Conservation (phyloP, 2,329 filamentous ascomycete genomes). For the Calycina marina region DNA sequence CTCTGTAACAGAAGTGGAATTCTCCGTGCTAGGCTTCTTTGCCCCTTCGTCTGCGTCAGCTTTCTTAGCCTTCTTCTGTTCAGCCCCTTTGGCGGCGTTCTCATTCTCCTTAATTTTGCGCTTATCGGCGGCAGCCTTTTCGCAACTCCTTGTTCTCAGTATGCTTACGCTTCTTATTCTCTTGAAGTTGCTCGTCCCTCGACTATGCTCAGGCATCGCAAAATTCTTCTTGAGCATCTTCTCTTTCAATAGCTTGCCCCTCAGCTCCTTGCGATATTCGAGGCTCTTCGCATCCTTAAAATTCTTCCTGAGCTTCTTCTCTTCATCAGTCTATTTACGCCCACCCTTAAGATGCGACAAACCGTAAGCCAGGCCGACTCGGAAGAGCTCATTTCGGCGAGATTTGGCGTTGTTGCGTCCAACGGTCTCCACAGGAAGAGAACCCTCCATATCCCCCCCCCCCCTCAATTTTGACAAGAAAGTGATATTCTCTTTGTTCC, state of each 20-base stretch:
- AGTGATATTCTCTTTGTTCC: slow-evolving; percentile 39
- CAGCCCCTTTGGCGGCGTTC: slow-evolving; percentile 7
- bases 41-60: slow-evolving; percentile 7
- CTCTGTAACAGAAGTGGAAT: no score
- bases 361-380: slow-evolving; percentile 45
- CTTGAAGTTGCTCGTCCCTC: slow-evolving; percentile 7
- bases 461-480: slow-evolving; percentile 39
- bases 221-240: no score
- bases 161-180: slow-evolving; percentile 10
- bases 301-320: slow-evolving; percentile 7
- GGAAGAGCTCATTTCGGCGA: slow-evolving; percentile 39
- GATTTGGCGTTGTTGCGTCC: slow-evolving; percentile 23
- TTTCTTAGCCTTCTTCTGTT: slow-evolving; percentile 5
- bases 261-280: slow-evolving; percentile 1
- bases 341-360: slow-evolving; percentile 44
- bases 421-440: slow-evolving; percentile 30
- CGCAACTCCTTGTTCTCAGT: slow-evolving; percentile 8
- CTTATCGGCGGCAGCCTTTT: slow-evolving; percentile 5
- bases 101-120: slow-evolving; percentile 7
- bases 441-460: slow-evolving; percentile 27
- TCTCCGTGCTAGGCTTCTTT: slow-evolving; percentile 4
- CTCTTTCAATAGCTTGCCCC: slow-evolving; percentile 9
- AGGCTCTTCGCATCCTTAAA: neutral
- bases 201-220: no score
- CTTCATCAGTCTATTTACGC: slow-evolving; percentile 18